Conservation (phyloP, 768 basidiomycete species). For the Pleurotus djamor region DNA sequence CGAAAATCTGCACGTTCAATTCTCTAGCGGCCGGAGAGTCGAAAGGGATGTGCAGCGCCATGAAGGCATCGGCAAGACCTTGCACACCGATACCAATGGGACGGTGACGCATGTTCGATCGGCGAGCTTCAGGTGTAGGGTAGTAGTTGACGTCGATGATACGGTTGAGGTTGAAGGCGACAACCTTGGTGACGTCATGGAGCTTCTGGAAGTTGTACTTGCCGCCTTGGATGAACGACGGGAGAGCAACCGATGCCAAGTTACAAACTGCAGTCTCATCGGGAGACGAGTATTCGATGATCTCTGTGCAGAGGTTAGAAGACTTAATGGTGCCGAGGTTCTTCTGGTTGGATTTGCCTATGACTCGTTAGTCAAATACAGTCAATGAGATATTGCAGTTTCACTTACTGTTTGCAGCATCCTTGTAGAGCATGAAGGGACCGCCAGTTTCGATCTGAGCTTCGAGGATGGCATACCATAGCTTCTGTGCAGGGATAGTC, state of each 20-base stretch:
- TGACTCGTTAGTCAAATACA: not conserved
- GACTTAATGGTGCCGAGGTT: conserved; percentile 99
- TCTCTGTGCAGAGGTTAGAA: conserved; percentile 98
- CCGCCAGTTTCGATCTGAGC: conserved; percentile 97
- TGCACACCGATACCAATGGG: conserved; percentile 98
- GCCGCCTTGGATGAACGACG: conserved; percentile 82
- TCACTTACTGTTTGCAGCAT: conserved; percentile 82
- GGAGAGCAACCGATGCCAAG: conserved; percentile 93
- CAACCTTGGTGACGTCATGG: conserved; percentile 92
- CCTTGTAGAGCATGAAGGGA: conserved; percentile 99
- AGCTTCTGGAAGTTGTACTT: conserved; percentile 93
- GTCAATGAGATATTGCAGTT: not conserved
- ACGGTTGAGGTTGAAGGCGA: conserved; percentile 89
- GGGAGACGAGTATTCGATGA: conserved; percentile 96
- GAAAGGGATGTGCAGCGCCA: conserved; percentile 95
- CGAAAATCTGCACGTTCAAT: conserved; percentile 95
- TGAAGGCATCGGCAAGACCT: conserved; percentile 97
- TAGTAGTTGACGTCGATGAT: conserved; percentile 97
- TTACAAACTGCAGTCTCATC: conserved; percentile 99
- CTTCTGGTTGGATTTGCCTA: conserved; percentile 97
- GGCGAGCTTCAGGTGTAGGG: conserved; percentile 87
- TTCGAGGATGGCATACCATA: conserved; percentile 97
- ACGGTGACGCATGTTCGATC: conserved; percentile 95
- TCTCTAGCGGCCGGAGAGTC: conserved; percentile 84
- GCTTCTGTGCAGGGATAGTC: conserved; percentile 90